phyloP scores from a whole-genome alignment of 1,284 basidiomycete genomes.

The Leccinum griseonigrum region DNA sequence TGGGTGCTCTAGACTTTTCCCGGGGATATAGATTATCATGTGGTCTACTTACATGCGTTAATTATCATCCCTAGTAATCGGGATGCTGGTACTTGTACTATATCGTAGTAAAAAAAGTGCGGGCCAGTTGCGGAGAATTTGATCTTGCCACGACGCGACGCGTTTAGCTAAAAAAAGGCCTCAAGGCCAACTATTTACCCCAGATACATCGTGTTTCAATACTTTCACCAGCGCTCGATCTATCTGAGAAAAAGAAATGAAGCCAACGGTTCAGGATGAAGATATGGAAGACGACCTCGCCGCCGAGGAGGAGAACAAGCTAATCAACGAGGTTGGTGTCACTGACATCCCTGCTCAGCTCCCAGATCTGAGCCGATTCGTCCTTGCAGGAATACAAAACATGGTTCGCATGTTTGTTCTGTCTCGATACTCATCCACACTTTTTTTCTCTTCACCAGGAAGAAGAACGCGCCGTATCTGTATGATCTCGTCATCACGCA shows the following conservation, averaged over 20 bases:
- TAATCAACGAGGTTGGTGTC: conserved; percentile 82
- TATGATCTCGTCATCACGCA: conserved; percentile 98
- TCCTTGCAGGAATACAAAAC: conserved; percentile 74
- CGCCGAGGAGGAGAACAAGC: conserved; percentile 85
- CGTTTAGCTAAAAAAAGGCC: conserved; percentile 8
- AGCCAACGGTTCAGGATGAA: conserved; percentile 57
- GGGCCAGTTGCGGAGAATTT: neutral
- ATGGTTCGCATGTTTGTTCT: conserved; percentile 47
- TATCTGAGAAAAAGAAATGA: conserved; percentile 40
- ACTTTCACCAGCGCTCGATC: neutral
- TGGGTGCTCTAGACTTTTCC: neutral
- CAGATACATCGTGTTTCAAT: neutral
- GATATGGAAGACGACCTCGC: conserved; percentile 80
- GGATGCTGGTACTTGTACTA: neutral
- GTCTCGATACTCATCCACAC: conserved; percentile 8
- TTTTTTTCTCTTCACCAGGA: conserved; percentile 50
- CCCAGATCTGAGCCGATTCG: conserved; percentile 13
- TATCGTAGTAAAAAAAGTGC: neutral
- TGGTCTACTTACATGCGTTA: neutral
- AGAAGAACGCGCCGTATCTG: conserved; percentile 96
- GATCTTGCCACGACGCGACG: neutral
- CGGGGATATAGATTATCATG: neutral
- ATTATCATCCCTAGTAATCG: neutral
- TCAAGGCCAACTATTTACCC: neutral
- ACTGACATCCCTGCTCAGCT: conserved; percentile 1